Base-by-base conservation (phyloP, 768 basidiomycete species). In the Tricholoma terreum region DNA sequence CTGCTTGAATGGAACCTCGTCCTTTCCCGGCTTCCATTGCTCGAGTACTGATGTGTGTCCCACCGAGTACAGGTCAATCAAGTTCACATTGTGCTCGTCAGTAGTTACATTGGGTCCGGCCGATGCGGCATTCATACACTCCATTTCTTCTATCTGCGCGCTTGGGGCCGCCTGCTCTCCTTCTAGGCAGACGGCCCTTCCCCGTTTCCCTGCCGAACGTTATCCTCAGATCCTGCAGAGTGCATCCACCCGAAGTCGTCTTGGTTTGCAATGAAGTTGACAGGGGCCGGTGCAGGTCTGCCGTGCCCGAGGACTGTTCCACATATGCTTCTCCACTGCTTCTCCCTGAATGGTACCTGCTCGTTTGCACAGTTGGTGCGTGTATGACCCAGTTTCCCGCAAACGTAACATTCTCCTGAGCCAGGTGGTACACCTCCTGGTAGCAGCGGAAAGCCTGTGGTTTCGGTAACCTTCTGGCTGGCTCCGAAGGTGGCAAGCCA, bases 1-100 rank as follows among this genome's bases (percentile, higher is more conserved):
- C 11, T 70, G 69, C 24, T 61, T 55, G 51, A 71, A 71, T 6
- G 67, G 65, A 14, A 54, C 30, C 15, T 43, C 42, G 31, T 33
- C 31, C 10, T 10, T 10, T 14, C 42, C 42, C 5, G 15, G 15
- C 14, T 43, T n/a, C 42, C 42, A 7, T 43, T 21, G n/a, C 42
- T 43, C 21, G 15, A 21, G 42, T 34, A 57, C 55, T 31, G 31
- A 33, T 43, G n/a, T n/a, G n/a, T n/a, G n/a, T n/a, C n/a, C n/a
- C n/a, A n/a, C n/a, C n/a, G n/a, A n/a, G n/a, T n/a, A n/a, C n/a
- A n/a, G n/a, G n/a, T n/a, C n/a, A n/a, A n/a, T n/a, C n/a, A n/a
- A n/a, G n/a, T n/a, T n/a, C 42, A n/a, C 42, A 43, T 43, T 43
- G 31, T 33, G 5, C 6, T 43, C 42, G 21, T n/a, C 7, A 6